Conservation (phyloP, 306 rosid species). For the Sphenostylis stenocarpa region DNA sequence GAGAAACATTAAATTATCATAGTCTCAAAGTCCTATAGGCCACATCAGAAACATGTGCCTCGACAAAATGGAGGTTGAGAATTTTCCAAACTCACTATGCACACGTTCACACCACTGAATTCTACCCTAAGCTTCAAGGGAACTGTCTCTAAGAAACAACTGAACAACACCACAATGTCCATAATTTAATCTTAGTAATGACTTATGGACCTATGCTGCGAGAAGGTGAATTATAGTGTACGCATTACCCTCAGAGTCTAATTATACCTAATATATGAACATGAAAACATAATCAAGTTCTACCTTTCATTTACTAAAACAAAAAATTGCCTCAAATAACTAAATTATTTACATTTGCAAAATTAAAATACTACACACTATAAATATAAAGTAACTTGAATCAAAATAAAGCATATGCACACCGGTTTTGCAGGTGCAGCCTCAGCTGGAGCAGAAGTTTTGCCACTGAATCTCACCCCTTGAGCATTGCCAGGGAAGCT, state of each 20-base stretch:
- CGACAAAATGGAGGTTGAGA: background rate
- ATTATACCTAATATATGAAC: background rate
- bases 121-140: background rate
- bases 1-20: background rate
- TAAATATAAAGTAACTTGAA: background rate
- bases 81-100: background rate
- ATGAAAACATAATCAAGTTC: background rate
- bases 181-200: background rate
- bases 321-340: background rate
- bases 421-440: constrained; percentile 44
- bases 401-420: background rate
- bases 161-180: background rate
- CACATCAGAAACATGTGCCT: background rate
- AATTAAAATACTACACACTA: background rate
- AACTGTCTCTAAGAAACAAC: background rate
- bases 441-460: constrained; percentile 31
- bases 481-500: constrained; percentile 62
- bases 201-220: background rate
- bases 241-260: background rate
- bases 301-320: background rate
- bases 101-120: background rate
- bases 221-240: background rate
- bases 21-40: background rate
- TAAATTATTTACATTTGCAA: background rate
- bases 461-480: constrained; percentile 51